Percentiles rank a stretch among this genome's conserved stretches.
Evolutionary conservation across 768 basidiomycete genomes (phyloP).

Genomic region (Termitomyces sp.): DNA sequence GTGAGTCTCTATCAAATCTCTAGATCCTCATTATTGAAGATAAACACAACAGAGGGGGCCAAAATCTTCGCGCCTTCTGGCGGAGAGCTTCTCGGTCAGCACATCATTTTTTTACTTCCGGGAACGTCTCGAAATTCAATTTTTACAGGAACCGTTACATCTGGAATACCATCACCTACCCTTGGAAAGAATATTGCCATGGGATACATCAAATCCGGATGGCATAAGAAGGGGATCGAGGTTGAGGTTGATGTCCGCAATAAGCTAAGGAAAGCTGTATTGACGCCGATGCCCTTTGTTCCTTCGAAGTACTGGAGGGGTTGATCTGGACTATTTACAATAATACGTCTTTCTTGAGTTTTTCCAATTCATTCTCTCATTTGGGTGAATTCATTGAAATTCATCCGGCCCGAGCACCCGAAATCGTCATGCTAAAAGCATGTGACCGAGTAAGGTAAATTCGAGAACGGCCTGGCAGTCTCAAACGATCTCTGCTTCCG

Average conservation of each 20-base stretch:
- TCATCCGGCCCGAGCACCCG: not conserved
- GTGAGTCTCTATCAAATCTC: constrained; percentile 35
- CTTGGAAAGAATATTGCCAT: constrained; percentile 91
- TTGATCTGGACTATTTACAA: not conserved
- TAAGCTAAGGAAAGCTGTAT: constrained; percentile 65
- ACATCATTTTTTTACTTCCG: not conserved
- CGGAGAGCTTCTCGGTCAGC: constrained; percentile 56
- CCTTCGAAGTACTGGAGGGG: constrained; percentile 80
- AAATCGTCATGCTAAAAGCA: not conserved
- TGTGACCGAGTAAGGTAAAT: not conserved
- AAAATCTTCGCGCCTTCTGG: constrained; percentile 57
- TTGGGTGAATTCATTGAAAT: too few relatives aligned
- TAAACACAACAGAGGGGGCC: constrained; percentile 57
- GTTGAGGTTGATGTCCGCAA: constrained; percentile 81
- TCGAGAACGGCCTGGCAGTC: constrained; percentile 1
- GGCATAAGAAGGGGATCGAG: constrained; percentile 88
- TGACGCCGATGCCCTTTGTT: constrained; percentile 87
- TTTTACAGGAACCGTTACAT: constrained; percentile 69
- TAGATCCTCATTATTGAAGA: not conserved
- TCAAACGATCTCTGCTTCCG: not conserved
- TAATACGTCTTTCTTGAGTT: not conserved
- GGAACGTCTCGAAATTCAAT: not conserved
- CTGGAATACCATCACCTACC: constrained; percentile 93
- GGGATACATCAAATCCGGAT: constrained; percentile 81
- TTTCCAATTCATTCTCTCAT: not conserved